Conservation (phyloP, 306 rosid genomes). For the Cercis canadensis region DNA sequence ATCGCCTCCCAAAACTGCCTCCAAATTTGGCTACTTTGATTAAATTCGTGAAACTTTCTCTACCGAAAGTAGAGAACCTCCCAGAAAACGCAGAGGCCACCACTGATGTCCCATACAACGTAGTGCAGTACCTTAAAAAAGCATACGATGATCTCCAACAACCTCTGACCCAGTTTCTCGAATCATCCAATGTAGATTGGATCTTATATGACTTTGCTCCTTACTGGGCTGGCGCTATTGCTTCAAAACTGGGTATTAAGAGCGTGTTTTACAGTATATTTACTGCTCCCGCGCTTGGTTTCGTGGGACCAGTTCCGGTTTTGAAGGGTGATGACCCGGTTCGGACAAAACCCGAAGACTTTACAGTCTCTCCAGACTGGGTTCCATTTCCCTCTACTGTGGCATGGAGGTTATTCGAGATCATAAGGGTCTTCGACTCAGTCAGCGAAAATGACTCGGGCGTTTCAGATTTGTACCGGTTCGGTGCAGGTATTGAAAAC, state of each 20-base stretch:
- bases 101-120: constrained; percentile 31
- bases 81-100: constrained; percentile 52
- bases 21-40: constrained; percentile 26
- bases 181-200: constrained; percentile 44
- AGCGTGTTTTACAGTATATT: constrained; percentile 36
- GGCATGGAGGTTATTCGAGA: constrained; percentile 32
- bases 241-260: constrained; percentile 17
- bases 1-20: constrained; percentile 48
- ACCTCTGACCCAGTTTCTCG: constrained; percentile 27
- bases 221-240: constrained; percentile 37
- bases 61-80: constrained; percentile 25
- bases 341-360: constrained; percentile 35
- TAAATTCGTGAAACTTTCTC: constrained; percentile 36
- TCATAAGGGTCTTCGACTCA: not conserved
- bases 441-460: not conserved
- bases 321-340: not conserved
- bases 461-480: constrained; percentile 6
- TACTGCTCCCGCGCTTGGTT: not conserved
- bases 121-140: constrained; percentile 35
- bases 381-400: constrained; percentile 29
- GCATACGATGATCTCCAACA: constrained; percentile 28
- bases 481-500: not conserved
- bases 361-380: constrained; percentile 25
- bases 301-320: not conserved
- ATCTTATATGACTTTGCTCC: constrained; percentile 38